Percentiles rank a stretch among this genome's conserved stretches.
Evolutionary conservation across 2,329 filamentous ascomycete genomes (phyloP).

Genomic region (Phaeosphaeriaceae sp.): DNA sequence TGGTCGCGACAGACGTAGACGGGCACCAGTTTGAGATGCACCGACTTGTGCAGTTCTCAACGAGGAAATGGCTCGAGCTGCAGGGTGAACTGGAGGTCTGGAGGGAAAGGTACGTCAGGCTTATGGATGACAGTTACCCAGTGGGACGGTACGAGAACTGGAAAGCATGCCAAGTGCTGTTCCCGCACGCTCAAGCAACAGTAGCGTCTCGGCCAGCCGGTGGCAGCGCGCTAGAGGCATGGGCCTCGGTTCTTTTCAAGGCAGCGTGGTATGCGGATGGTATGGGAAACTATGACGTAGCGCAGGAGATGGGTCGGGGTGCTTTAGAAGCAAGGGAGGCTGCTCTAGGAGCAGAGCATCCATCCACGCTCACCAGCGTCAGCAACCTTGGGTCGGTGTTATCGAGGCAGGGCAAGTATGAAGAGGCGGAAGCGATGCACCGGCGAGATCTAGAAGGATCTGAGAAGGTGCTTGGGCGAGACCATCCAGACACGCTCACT

Average conservation of each 20-base stretch:
- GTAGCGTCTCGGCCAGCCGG: conserved; percentile 5
- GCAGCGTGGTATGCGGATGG: too few species aligned
- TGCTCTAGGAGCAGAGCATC: too few species aligned
- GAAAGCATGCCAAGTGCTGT: conserved; percentile 18
- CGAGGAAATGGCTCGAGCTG: conserved; percentile 19
- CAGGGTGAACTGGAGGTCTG: conserved; percentile 10
- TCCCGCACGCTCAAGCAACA: conserved; percentile 18
- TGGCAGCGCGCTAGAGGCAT: conserved; percentile 8
- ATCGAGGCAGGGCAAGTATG: background rate
- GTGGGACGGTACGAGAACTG: conserved; percentile 15
- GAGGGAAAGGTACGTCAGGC: conserved; percentile 10
- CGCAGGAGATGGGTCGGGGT: too few species aligned
- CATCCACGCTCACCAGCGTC: too few species aligned
- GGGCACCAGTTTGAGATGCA: conserved; percentile 17
- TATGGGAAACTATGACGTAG: too few species aligned
- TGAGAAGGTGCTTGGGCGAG: background rate
- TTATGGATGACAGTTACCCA: conserved; percentile 17
- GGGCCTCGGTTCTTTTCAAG: conserved; percentile 7
- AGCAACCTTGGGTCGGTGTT: too few species aligned
- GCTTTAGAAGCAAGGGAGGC: too few species aligned
- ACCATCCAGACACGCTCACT: background rate
- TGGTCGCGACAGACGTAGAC: conserved; percentile 5
- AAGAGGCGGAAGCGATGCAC: conserved; percentile 14
- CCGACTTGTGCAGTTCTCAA: conserved; percentile 23
- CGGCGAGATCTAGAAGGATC: conserved; percentile 9